Conservation (phyloP, 345 rosid species). For the Sonneratia caseolaris region DNA sequence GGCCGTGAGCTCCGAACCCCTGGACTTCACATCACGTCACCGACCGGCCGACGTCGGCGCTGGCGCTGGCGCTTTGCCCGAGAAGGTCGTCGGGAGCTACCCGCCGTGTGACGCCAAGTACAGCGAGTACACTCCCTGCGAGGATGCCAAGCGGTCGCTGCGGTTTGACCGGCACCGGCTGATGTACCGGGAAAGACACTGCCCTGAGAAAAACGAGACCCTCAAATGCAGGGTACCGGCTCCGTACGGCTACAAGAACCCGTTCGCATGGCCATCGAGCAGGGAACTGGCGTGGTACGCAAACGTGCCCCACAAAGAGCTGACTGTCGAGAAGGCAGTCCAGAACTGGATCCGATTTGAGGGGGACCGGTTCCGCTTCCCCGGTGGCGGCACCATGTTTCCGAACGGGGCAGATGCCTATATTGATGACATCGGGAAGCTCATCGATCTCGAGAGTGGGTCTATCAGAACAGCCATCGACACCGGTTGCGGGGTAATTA, state of each 20-base stretch:
- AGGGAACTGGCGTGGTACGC: conserved; percentile 51
- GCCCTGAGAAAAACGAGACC: conserved; percentile 31
- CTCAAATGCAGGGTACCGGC: conserved; percentile 52
- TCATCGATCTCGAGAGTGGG: conserved; percentile 46
- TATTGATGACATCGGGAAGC: conserved; percentile 41
- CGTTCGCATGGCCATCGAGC: conserved; percentile 50
- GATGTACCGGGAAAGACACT: conserved; percentile 56
- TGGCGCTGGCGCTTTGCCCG: neutral
- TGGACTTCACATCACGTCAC: conserved; percentile 5
- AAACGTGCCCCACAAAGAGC: conserved; percentile 57
- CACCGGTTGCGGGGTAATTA: conserved; percentile 65
- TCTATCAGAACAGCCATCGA: conserved; percentile 56
- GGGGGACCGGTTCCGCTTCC: conserved; percentile 47
- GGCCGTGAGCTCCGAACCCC: neutral
- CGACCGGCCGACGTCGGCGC: neutral
- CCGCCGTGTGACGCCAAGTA: conserved; percentile 24
- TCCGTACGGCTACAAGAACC: conserved; percentile 39
- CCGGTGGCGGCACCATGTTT: conserved; percentile 74
- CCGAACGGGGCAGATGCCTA: conserved; percentile 56
- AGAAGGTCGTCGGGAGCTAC: conserved; percentile 10
- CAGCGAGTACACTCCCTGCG: conserved; percentile 45
- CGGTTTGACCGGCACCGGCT: conserved; percentile 19
- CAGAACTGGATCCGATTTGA: conserved; percentile 57
- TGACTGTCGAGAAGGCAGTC: conserved; percentile 58
- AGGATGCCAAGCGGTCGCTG: conserved; percentile 25